phyloP scores from a whole-genome alignment of 192 early-diverging fungal species.

The Backusella tuberculispora region DNA sequence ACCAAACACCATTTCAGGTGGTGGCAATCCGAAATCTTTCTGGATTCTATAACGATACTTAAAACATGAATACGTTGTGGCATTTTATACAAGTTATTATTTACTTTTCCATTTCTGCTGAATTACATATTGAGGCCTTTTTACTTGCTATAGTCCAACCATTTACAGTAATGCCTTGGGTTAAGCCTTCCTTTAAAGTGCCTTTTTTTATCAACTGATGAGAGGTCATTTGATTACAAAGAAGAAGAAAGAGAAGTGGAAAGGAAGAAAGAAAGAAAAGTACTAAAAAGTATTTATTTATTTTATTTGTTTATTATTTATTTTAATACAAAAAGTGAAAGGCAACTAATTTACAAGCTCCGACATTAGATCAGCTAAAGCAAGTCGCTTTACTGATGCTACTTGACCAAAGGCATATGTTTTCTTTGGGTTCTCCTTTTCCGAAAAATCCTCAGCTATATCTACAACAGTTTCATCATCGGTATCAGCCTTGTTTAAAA shows the following conservation, averaged over 20 bases:
- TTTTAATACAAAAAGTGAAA: background rate
- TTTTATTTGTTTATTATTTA: background rate
- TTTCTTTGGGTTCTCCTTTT: background rate
- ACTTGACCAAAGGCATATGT: background rate
- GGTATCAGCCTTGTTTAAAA: background rate
- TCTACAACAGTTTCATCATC: background rate
- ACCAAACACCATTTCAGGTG: constrained; percentile 98
- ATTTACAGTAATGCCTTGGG: constrained; percentile 46
- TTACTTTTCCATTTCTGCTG: constrained; percentile 61
- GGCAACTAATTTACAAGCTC: background rate
- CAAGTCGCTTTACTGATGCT: background rate
- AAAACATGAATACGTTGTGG: background rate
- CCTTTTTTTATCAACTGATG: constrained; percentile 45
- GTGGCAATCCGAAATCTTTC: constrained; percentile 66
- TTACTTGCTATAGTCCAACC: constrained; percentile 57
- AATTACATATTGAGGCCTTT: constrained; percentile 57
- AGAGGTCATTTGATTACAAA: background rate
- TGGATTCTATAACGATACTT: constrained; percentile 42
- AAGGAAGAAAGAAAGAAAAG: constrained; percentile 13
- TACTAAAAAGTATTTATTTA: background rate
- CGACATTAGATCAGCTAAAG: background rate
- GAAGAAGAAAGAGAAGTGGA: background rate
- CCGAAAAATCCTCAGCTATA: background rate
- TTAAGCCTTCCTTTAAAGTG: constrained; percentile 38
- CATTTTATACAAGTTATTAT: background rate